Evolutionary conservation across 768 basidiomycete species (phyloP).

Genomic region (Coprinellus micaceus): DNA sequence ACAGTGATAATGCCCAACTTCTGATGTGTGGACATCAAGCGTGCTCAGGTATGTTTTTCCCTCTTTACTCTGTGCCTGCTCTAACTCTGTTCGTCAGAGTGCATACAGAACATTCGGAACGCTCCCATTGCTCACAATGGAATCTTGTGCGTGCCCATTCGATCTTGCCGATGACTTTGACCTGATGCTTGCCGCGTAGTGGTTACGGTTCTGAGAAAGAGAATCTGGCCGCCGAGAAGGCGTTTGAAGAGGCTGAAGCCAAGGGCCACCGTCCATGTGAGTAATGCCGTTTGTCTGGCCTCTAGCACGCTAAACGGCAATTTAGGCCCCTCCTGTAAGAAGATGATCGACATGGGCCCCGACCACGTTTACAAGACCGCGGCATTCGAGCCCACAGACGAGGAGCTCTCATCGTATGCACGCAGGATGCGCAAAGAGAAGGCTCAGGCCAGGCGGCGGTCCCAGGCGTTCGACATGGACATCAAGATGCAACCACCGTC

Average conservation of each 20-base stretch:
- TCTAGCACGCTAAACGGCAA: background rate
- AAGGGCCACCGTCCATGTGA: conserved; percentile 59
- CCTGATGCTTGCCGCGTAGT: conserved; percentile 25
- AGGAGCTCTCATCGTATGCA: conserved; percentile 46
- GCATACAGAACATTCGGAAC: conserved; percentile 49
- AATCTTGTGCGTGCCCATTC: conserved; percentile 45
- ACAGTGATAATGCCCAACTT: conserved; percentile 48
- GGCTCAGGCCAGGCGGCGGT: conserved; percentile 18
- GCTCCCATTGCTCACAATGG: conserved; percentile 54
- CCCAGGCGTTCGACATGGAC: conserved; percentile 12
- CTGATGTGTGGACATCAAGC: conserved; percentile 65
- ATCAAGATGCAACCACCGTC: conserved; percentile 25
- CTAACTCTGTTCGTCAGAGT: conserved; percentile 44
- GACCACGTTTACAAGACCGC: conserved; percentile 54
- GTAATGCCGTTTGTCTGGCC: conserved; percentile 14
- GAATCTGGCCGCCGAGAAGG: conserved; percentile 51
- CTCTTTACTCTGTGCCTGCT: background rate
- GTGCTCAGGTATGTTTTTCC: conserved; percentile 46
- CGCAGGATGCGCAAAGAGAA: conserved; percentile 25
- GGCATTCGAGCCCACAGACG: conserved; percentile 67
- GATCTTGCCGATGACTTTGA: background rate
- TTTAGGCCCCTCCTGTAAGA: conserved; percentile 65
- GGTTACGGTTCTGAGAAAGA: conserved; percentile 54
- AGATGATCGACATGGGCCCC: conserved; percentile 52
- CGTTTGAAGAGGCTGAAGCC: conserved; percentile 51